Conservation (phyloP, 2,329 filamentous ascomycete genomes). For the Fusarium sambucinum region DNA sequence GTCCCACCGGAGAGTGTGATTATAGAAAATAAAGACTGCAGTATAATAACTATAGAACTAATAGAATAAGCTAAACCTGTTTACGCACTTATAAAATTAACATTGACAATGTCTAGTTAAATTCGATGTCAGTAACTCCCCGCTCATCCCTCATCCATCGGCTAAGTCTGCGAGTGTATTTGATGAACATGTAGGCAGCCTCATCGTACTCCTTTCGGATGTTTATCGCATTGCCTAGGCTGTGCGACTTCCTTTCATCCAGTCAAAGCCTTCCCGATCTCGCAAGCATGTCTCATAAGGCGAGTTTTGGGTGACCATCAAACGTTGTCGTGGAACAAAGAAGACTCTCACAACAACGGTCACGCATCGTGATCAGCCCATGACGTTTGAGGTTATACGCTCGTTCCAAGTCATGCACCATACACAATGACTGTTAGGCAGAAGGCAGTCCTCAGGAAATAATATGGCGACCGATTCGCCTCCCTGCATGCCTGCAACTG, state of each 20-base stretch:
- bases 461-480: not conserved
- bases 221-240: rapidly evolving
- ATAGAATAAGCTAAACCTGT: too few species aligned
- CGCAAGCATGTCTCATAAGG: conserved; percentile 1
- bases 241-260: not conserved
- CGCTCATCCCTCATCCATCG: too few species aligned
- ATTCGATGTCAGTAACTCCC: not conserved
- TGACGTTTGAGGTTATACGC: not conserved
- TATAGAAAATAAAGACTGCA: too few species aligned
- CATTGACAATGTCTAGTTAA: too few species aligned
- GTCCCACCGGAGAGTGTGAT: too few species aligned
- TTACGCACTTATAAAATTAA: too few species aligned
- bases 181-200: not conserved
- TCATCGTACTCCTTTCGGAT: rapidly evolving
- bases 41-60: too few species aligned
- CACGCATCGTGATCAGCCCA: not conserved
- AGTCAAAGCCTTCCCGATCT: not conserved
- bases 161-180: rapidly evolving
- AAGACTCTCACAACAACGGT: not conserved
- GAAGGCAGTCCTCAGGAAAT: not conserved
- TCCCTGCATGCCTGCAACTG: too few species aligned
- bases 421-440: not conserved
- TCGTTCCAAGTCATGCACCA: not conserved
- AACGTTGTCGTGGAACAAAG: not conserved
- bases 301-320: conserved; percentile 6